Conservation (phyloP, 257 asterid species). For the Coffea eugenioides region DNA sequence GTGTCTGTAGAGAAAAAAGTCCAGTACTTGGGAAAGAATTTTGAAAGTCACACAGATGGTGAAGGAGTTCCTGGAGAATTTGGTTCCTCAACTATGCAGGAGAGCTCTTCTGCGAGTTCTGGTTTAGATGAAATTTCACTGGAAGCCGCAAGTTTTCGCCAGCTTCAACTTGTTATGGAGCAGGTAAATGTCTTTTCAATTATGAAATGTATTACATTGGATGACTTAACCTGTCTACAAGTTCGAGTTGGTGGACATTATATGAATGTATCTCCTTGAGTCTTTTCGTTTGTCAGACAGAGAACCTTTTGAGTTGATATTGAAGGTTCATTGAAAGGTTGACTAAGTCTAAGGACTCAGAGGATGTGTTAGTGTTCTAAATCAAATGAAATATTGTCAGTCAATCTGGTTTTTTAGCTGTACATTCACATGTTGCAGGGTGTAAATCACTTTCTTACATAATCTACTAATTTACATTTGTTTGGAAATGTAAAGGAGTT, state of each 20-base stretch:
- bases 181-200: slow-evolving; percentile 50
- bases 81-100: slow-evolving; percentile 51
- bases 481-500: neutral
- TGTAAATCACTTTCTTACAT: neutral
- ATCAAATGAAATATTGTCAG: neutral
- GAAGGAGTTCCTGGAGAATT: slow-evolving; percentile 49
- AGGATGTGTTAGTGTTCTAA: neutral
- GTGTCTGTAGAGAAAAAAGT: slow-evolving; percentile 29
- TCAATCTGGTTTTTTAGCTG: neutral
- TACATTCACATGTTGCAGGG: neutral
- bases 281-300: neutral
- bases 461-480: neutral
- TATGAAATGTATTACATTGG: neutral
- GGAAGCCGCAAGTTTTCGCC: slow-evolving; percentile 67
- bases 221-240: neutral
- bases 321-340: neutral
- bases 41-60: slow-evolving; percentile 34
- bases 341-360: neutral
- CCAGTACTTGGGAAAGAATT: slow-evolving; percentile 31
- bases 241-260: neutral
- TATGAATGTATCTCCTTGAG: neutral
- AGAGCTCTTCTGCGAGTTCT: slow-evolving; percentile 45
- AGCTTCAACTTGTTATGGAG: slow-evolving; percentile 74
- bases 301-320: neutral
- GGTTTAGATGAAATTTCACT: slow-evolving; percentile 48